Evolutionary conservation across 192 early-diverging fungal genomes (phyloP), one percentile per base, ranked within the genome.

Genomic region (Umbelopsis isabellina): DNA sequence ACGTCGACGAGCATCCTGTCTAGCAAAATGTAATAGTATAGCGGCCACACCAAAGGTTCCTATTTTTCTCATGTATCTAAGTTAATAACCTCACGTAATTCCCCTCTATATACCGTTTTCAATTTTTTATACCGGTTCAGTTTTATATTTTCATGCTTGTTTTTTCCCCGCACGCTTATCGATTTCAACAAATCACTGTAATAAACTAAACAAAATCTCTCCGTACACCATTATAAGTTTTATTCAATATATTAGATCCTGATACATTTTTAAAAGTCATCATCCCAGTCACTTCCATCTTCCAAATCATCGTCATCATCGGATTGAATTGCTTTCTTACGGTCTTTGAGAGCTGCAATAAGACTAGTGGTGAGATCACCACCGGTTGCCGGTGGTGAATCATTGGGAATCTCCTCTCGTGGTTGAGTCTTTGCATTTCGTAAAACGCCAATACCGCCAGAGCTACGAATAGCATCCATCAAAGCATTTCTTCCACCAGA

Each of bases 381-480:
- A 47, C 65, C 65, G 16, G 65, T 48, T 2, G 22, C 22, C 3
- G 70, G 45, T 2, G 45, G 23, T 12, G 65, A 35, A 15, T 44
- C 50, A 53, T 8, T 50, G 46, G 44, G n/a, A n/a, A 4, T 23
- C 21, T 37, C 30, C 49, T 78, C 72, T 1, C 45, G 23, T 7
- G 72, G 69, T 50, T 53, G 65, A 33, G 27, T 47, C 15, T 72
- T 69, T 21, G 72, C 67, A 70, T 71, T 80, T 48, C 79, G 79
- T 35, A 85, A 67, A 1, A 73, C 67, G 22, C 65, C 55, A 67
- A 82, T 75, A 21, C 85, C 85, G 23, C 86, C 86, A 11, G 80
- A 76, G 20, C 70, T 69, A 52, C 83, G 76, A 61, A 87, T 87
- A 44, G 80, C 79, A 45, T 78, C 80, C 53, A 87, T 46, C 33